Conservation (phyloP, 106 monocot species). For the Dendrobium chrysotoxum region DNA sequence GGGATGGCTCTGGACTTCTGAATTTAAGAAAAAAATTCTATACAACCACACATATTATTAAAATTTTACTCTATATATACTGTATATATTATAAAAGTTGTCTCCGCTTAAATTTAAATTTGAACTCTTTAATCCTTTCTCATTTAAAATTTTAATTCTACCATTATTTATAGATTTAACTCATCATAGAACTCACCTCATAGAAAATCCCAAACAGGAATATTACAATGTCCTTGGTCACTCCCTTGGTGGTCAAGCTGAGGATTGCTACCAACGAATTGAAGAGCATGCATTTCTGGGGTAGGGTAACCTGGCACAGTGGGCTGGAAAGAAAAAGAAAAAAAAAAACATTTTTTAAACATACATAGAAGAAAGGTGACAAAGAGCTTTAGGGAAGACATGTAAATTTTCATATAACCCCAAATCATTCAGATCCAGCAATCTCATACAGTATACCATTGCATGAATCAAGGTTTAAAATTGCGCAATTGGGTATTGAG, state of each 20-base stretch:
- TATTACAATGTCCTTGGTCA: conserved; percentile 47
- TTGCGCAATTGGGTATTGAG: too few relatives aligned
- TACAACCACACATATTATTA: too few relatives aligned
- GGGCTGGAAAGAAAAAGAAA: neutral
- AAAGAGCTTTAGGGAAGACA: neutral
- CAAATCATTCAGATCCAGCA: neutral
- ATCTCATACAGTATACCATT: neutral
- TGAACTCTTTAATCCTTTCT: too few relatives aligned
- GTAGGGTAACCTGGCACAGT: conserved; percentile 39
- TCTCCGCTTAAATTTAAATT: too few relatives aligned
- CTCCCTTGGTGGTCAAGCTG: conserved; percentile 43
- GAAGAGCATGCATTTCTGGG: conserved; percentile 51
- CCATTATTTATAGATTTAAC: too few relatives aligned
- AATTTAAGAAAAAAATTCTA: too few relatives aligned
- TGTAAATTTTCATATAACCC: neutral
- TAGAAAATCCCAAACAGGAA: conserved; percentile 81
- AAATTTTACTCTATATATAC: too few relatives aligned
- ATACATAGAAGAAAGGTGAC: neutral
- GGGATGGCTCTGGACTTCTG: too few relatives aligned
- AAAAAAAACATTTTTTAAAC: neutral
- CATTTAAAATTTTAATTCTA: too few relatives aligned
- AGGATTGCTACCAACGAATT: conserved; percentile 44
- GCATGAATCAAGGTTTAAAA: too few relatives aligned
- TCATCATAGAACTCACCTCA: conserved; percentile 9
- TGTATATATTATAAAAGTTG: too few relatives aligned